Percentiles rank a stretch among this genome's conserved stretches.
Evolutionary conservation across 495 filamentous ascomycete species (phyloP).

Genomic region (Massariosphaeria phaeospora): DNA sequence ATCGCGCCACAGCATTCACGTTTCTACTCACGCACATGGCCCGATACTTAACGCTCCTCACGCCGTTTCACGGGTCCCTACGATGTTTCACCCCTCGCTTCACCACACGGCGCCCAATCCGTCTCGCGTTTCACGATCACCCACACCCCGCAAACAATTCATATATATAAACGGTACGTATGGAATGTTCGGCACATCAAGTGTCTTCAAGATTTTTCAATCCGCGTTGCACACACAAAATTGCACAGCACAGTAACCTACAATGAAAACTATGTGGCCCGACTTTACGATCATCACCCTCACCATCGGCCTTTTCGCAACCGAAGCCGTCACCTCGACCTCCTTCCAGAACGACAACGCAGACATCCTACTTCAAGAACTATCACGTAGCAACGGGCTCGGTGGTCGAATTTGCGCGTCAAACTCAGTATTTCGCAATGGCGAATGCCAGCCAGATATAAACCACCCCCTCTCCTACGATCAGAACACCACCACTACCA

Average conservation of each 20-base stretch:
- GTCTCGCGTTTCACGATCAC: constrained; percentile 10
- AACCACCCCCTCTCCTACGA: no score
- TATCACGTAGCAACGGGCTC: neutral
- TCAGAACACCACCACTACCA: neutral
- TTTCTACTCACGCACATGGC: no score
- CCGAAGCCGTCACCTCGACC: neutral
- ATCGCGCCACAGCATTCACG: no score
- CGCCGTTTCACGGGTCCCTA: neutral
- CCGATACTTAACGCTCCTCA: no score
- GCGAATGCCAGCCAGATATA: constrained; percentile 8
- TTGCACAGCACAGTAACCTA: neutral
- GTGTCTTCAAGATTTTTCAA: neutral
- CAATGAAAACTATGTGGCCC: no score
- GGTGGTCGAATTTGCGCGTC: no score
- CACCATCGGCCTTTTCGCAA: neutral
- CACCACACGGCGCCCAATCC: neutral
- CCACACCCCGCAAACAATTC: neutral
- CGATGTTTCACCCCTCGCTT: constrained; percentile 17
- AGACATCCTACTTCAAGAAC: neutral
- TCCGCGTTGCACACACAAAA: neutral
- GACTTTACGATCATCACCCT: constrained; percentile 4
- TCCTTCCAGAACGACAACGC: constrained; percentile 8
- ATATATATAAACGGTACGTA: neutral
- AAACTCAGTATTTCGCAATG: constrained; percentile 8
- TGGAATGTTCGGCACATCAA: neutral